phyloP scores from a whole-genome alignment of 2,329 filamentous ascomycete genomes.

The Arthrinium phaeospermum region DNA sequence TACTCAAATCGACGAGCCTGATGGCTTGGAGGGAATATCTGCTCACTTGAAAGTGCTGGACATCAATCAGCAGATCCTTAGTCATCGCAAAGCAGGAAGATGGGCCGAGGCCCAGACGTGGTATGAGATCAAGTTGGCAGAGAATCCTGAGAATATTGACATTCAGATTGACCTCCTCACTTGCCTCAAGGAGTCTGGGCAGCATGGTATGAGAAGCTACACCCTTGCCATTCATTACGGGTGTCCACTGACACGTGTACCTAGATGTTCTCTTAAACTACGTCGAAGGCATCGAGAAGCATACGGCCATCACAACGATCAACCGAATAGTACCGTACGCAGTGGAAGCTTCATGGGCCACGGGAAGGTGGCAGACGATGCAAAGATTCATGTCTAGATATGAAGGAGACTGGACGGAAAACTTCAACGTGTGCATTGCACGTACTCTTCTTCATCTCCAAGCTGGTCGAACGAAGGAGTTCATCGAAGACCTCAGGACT shows the following conservation, averaged over 20 bases:
- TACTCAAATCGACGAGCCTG: slow-evolving; percentile 95
- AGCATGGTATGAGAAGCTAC: slow-evolving; percentile 65
- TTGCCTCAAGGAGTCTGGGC: slow-evolving; percentile 93
- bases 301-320: slow-evolving; percentile 55
- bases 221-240: too few species aligned
- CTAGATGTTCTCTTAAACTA: slow-evolving; percentile 85
- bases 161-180: slow-evolving; percentile 83
- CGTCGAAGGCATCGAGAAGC: slow-evolving; percentile 72
- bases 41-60: slow-evolving; percentile 85
- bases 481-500: slow-evolving; percentile 63
- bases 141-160: slow-evolving; percentile 77
- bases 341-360: slow-evolving; percentile 91
- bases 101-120: slow-evolving; percentile 97
- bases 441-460: slow-evolving; percentile 67
- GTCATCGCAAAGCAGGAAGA: slow-evolving; percentile 89
- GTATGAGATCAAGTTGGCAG: slow-evolving; percentile 90
- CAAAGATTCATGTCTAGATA: slow-evolving; percentile 67
- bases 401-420: slow-evolving; percentile 57
- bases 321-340: slow-evolving; percentile 80
- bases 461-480: slow-evolving; percentile 54
- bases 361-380: slow-evolving; percentile 79
- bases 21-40: slow-evolving; percentile 94
- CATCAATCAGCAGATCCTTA: slow-evolving; percentile 89
- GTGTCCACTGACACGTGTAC: background rate
- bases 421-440: slow-evolving; percentile 86